Evolutionary conservation across 176 grass and related monocot species (phyloP), one percentile per base, ranked within the genome.

Genomic region (Carex cristatella): DNA sequence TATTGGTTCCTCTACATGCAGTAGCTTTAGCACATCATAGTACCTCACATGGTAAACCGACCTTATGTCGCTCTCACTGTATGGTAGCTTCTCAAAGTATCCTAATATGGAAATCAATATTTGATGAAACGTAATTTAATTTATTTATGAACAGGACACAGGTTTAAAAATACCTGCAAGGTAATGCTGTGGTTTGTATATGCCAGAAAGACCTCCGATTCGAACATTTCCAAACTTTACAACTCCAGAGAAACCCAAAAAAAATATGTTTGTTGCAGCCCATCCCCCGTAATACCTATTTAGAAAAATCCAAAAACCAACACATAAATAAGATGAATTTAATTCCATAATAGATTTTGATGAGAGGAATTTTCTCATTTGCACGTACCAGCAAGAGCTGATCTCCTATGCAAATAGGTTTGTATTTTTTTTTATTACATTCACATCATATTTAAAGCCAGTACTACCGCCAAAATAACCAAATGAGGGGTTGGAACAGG

Each of bases 231-330:
- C 95, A 87, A 98, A 94, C 71, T 95, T 94, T 85, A 98, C 89
- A 86, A 95, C 93, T 58, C 90, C 95, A 92, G 91, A 84, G 79
- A 90, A 92, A 55, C 91, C 91, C 86, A 92, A 93, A 86, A 98
- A 98, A 80, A 89, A 98, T 53, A 98, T 95, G 69, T 95, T 95
- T 87, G 93, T 91, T 67, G 95, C 91, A 85, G 88, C 88, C 95
- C 95, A 98, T 84, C 95, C 95, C 37, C 95, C 91, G 87, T 98
- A 98, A 70, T 98, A 98, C 86, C 91, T 95, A 84, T 57, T 32
- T 46, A 44, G 31, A 44, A 4, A 76, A 57, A 18, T 23, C 10
- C 32, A 23, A 35, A 16, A 78, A 14, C 12, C 23, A 32, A 2
- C 27, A 78, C 5, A 78, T 78, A 56, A 54, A 78, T 78, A 33